Conservation (phyloP, 495 filamentous ascomycete genomes). For the Neurospora tetraspora region DNA sequence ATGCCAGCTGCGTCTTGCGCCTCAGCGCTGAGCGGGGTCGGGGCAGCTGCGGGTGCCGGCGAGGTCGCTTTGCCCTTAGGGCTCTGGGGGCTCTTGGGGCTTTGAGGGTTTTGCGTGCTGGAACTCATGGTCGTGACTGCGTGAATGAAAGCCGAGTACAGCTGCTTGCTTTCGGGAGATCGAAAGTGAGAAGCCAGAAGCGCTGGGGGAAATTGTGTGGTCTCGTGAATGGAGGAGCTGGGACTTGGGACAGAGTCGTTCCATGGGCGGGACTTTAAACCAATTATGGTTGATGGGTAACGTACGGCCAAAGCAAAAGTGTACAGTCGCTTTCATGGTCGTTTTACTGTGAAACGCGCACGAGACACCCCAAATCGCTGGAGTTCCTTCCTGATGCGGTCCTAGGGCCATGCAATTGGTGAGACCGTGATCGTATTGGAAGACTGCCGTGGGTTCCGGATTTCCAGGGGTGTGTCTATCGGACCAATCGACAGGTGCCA, state of each 20-base stretch:
- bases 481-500: neutral
- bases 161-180: neutral
- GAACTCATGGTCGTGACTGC: neutral
- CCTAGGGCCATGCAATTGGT: neutral
- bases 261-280: neutral
- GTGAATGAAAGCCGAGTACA: neutral
- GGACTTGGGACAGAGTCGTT: neutral
- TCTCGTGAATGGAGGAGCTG: neutral
- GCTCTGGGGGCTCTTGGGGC: neutral
- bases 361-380: neutral
- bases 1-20: neutral
- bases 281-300: neutral
- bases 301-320: neutral
- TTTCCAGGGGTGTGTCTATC: neutral
- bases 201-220: neutral
- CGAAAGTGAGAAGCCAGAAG: neutral
- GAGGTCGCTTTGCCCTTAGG: neutral
- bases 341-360: neutral
- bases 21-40: neutral
- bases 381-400: neutral
- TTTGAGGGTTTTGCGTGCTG: neutral
- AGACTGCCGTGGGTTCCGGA: neutral
- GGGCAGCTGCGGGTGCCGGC: neutral
- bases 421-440: too few relatives aligned
- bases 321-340: neutral